Base-by-base conservation (phyloP, 176 grass and related monocot genomes). In the Eremochloa ophiuroides region DNA sequence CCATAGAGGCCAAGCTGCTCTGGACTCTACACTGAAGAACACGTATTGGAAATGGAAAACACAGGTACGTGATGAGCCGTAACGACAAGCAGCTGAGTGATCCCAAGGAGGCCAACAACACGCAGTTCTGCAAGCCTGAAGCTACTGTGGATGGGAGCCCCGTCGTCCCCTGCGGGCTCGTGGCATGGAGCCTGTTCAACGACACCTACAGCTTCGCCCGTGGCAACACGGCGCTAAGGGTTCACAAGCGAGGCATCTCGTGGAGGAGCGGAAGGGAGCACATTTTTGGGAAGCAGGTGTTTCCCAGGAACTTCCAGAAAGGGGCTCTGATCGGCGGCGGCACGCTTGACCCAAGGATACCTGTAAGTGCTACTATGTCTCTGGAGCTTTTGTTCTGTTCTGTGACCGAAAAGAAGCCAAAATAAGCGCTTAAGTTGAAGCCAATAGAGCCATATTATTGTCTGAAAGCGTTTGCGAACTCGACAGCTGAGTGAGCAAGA, bases 101-200 rank as follows among this genome's bases (percentile, higher is more conserved):
- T 50, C 66, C 73, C 9, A 83, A 69, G 40, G 47, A 76, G 22
- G 74, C 25, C 29, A 75, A 75, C 4, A n/a, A 80, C 28, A 91
- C 74, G 5, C 20, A 10, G n/a, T 23, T 47, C 5, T 94, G 92
- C 75, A 90, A 75, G 41, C 92, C 92, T 67, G 89, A 94, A 83
- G 89, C 80, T 44, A 88, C 72, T 43, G 28, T 39, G 43, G 33
- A 85, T 34, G 86, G 81, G 41, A 60, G 13, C 12, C 63, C 89
- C 2, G 62, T 94, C 4, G 81, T 94, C 38, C 92, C 92, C 25
- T 94, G 92, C 9, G 92, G 92, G 0, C 86, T 94, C 20, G 35
- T 89, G 37, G 92, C 92, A 9, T 94, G 89, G 92, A 94, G 92
- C 82, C 82, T 94, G 53, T 94, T 94, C 73, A 94, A 94, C 69